A percentile compares a stretch with the other conserved stretches of the same genome.
phyloP scores from a whole-genome alignment of 768 basidiomycete genomes.

The Nevesoporus exiguus region DNA sequence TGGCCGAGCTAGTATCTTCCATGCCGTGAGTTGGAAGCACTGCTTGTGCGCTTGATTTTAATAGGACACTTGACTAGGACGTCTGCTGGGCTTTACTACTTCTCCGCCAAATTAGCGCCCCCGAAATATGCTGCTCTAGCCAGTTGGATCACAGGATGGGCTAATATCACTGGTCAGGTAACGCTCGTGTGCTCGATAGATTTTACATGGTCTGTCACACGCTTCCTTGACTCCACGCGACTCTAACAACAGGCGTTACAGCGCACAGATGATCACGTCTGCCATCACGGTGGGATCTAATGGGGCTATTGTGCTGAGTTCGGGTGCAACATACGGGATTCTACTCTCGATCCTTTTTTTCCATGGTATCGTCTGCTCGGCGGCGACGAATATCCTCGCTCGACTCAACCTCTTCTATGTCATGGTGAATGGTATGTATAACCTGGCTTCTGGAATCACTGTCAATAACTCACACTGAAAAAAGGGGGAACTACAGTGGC shows the following conservation, averaged over 20 bases:
- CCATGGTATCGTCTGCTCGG: slow-evolving; percentile 71
- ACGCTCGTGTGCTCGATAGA: slow-evolving; percentile 73
- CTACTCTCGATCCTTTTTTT: slow-evolving; percentile 57
- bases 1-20: slow-evolving; percentile 69
- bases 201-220: slow-evolving; percentile 51
- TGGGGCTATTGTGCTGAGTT: slow-evolving; percentile 47
- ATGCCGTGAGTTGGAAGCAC: slow-evolving; percentile 58
- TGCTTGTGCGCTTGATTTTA: background rate
- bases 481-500: slow-evolving; percentile 64
- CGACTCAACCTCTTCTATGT: slow-evolving; percentile 71
- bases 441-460: background rate
- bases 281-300: slow-evolving; percentile 61
- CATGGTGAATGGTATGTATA: slow-evolving; percentile 52
- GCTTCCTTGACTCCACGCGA: background rate
- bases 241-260: slow-evolving; percentile 12
- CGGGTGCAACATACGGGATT: slow-evolving; percentile 66
- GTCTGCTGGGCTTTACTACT: slow-evolving; percentile 77
- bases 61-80: slow-evolving; percentile 42
- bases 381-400: slow-evolving; percentile 62
- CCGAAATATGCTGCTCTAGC: slow-evolving; percentile 57
- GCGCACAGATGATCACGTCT: slow-evolving; percentile 76
- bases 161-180: slow-evolving; percentile 69
- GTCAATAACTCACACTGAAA: background rate
- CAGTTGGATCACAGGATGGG: slow-evolving; percentile 61
- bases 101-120: slow-evolving; percentile 71